Evolutionary conservation across 331 rosid genomes (phyloP).

Genomic region (Quercus phellos): DNA sequence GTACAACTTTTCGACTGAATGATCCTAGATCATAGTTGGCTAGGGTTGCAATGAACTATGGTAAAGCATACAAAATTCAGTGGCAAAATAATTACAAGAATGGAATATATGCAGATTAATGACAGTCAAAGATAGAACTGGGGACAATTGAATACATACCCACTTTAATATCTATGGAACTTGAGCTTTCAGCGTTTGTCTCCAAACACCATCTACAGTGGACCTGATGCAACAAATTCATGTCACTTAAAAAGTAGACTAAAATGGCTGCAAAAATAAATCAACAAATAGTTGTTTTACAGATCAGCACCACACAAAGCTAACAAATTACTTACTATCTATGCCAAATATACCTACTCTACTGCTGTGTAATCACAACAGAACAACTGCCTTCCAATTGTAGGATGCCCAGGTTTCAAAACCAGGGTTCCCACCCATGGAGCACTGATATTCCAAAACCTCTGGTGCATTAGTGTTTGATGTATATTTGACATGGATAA

Average conservation of each 20-base stretch:
- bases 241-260: neutral
- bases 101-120: neutral
- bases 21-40: neutral
- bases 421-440: neutral
- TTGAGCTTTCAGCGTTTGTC: slow-evolving; percentile 49
- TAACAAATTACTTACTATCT: neutral
- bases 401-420: neutral
- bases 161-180: slow-evolving; percentile 70
- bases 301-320: neutral
- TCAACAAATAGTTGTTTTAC: neutral
- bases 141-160: slow-evolving; percentile 49
- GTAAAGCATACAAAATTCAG: neutral
- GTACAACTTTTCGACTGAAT: neutral
- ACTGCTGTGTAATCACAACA: neutral
- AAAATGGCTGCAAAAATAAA: neutral
- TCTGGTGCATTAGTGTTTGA: too few relatives aligned
- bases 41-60: neutral
- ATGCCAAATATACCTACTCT: neutral
- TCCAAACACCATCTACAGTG: slow-evolving; percentile 80
- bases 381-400: neutral
- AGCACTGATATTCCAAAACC: too few relatives aligned
- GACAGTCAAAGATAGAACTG: neutral
- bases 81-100: neutral
- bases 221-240: slow-evolving; percentile 41
- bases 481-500: too few relatives aligned